Percentiles rank a stretch among this genome's conserved stretches.
These are phyloP conservation scores for Plasmodium blacklocki DNA, from an alignment of 169 alveolate genomes.

Conservation along the genomic window DNA sequence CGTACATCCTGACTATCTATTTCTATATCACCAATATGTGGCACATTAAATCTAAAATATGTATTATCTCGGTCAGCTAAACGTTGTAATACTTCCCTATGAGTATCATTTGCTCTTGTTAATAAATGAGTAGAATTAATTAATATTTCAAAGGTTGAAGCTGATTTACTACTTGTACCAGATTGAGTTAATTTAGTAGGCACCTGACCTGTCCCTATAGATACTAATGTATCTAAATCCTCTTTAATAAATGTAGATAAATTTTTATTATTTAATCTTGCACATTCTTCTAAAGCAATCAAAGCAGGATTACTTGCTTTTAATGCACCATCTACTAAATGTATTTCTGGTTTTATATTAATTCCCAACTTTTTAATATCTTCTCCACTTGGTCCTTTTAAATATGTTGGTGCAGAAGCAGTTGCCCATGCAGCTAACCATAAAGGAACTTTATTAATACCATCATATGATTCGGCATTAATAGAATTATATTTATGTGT, in stretches of 20 bases:
- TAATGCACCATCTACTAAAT: slow-evolving; percentile 87
- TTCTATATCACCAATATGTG: slow-evolving; percentile 77
- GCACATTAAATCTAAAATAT: slow-evolving; percentile 77
- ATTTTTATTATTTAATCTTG: slow-evolving; percentile 67
- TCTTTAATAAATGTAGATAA: slow-evolving; percentile 67
- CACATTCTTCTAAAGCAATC: slow-evolving; percentile 87
- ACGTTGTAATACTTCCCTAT: slow-evolving; percentile 77
- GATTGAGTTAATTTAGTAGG: slow-evolving; percentile 73
- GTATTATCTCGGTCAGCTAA: slow-evolving; percentile 73
- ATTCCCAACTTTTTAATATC: slow-evolving; percentile 81
- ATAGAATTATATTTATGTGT: slow-evolving; percentile 59
- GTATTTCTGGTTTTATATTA: slow-evolving; percentile 80
- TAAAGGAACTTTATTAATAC: slow-evolving; percentile 85
- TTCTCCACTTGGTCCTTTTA: slow-evolving; percentile 85
- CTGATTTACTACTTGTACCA: slow-evolving; percentile 26
- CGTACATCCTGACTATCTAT: slow-evolving; percentile 55
- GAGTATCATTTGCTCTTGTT: slow-evolving; percentile 73
- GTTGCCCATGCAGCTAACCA: slow-evolving; percentile 91
- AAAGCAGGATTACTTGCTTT: slow-evolving; percentile 84
- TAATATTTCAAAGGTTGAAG: slow-evolving; percentile 71
- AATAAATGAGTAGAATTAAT: slow-evolving; percentile 66
- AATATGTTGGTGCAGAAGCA: slow-evolving; percentile 86
- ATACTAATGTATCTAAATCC: slow-evolving; percentile 77
- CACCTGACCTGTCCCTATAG: slow-evolving; percentile 78
- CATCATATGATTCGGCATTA: slow-evolving; percentile 80